phyloP scores from a whole-genome alignment of 2,329 filamentous ascomycete genomes.

The Zarea fungicola region DNA sequence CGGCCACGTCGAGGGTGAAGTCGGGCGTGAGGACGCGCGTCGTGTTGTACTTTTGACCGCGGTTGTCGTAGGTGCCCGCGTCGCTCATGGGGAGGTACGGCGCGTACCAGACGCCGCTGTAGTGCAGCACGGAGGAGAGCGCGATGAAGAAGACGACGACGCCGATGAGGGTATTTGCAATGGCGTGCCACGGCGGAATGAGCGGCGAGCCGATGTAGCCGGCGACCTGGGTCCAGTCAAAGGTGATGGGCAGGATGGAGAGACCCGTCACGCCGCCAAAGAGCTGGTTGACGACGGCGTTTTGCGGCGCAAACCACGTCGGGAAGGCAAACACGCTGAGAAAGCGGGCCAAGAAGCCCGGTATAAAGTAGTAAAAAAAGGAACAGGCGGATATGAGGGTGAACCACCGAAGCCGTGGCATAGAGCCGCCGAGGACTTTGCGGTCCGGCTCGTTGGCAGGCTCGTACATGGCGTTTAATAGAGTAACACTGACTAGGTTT shows the following conservation, averaged over 20 bases:
- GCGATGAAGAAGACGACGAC: conserved; percentile 61
- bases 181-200: conserved; percentile 68
- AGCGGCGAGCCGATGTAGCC: conserved; percentile 64
- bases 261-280: conserved; percentile 66
- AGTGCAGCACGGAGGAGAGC: conserved; percentile 57
- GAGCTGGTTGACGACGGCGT: conserved; percentile 63
- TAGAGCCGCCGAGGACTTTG: conserved; percentile 54
- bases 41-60: conserved; percentile 58
- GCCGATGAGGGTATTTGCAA: conserved; percentile 66
- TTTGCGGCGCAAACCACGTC: conserved; percentile 68
- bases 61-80: conserved; percentile 67
- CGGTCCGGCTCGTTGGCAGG: conserved; percentile 43
- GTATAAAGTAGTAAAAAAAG: conserved; percentile 65
- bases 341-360: conserved; percentile 63
- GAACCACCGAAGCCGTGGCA: conserved; percentile 64
- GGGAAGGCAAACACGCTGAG: conserved; percentile 66
- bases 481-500: conserved; percentile 59
- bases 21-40: conserved; percentile 55
- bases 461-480: conserved; percentile 72
- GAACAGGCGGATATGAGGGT: conserved; percentile 49
- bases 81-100: conserved; percentile 65
- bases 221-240: conserved; percentile 70
- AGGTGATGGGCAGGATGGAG: conserved; percentile 65
- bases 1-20: conserved; percentile 56
- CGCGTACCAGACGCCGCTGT: conserved; percentile 59